Evolutionary conservation across 2,329 filamentous ascomycete genomes (phyloP), one percentile per base, ranked within the genome.

Genomic region (Emericellopsis atlantica): DNA sequence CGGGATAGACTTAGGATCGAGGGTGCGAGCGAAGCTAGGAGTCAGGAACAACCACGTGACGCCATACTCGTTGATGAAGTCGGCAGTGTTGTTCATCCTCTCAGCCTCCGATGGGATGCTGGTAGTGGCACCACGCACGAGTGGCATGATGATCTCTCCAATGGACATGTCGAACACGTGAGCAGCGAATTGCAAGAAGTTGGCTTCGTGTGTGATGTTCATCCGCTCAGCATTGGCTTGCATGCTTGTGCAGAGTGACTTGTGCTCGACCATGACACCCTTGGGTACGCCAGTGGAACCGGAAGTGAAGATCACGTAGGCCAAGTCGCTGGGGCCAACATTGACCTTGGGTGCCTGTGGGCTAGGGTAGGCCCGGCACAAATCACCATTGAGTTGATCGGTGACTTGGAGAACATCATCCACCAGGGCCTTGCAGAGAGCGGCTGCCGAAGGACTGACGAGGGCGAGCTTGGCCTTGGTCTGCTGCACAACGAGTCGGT

Each of bases 111-210:
- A 43, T 0, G 48, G 50, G 4, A 49, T 44, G 22, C 51, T 52
- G 11, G 53, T 40, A 2, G 43, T 45, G 2, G 43, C 52, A 1
- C 50, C 52, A 4, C 40, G 36, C 12, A 46, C 29, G 5, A 54
- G 45, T 0, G 50, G 39, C 1, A 43, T 49, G 23, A 53, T 23
- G 6, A 54, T 49, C 22, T 54, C 50, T 1, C 41, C 41, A 10
- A 74, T 52, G 32, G 62, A 65, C 1, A 64, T 61, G 42, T 76
- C 70, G 36, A 74, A 74, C 1, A 64, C 66, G 46, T 67, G 69
- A 5, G 63, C 63, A 6, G 67, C 65, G 42, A 70, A 70, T 41
- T 73, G 68, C 6, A 35, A 39, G 33, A 34, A 44, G 3, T 38
- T 26, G 9, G 36, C 34, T 21, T 31, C 12, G 18, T 6, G 18